Base-by-base conservation (phyloP, 164 flowering plant genomes). In the Annona cherimola region DNA sequence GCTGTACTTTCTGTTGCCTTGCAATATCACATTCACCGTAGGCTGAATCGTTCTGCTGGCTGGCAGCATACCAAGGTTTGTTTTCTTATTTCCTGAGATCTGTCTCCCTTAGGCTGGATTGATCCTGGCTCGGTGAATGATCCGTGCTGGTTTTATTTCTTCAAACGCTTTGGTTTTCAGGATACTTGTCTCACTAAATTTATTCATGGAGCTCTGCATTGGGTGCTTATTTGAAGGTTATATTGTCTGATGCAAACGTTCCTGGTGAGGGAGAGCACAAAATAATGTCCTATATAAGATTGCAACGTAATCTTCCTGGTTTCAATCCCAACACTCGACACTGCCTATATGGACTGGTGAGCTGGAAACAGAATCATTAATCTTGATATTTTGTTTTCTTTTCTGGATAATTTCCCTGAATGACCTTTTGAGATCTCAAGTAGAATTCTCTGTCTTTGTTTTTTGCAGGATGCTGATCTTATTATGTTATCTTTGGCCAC, bases 181-280 rank as follows among this genome's bases (percentile, higher is more conserved):
- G 90, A 78, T 84, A 77, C 82, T 82, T 83, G 69, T 79, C 59
- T 84, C 77, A 86, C 81, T 88, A 78, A 80, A 79, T 86, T 83
- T 87, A 88, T 86, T 91, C 89, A 86, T 79, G 83, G 78, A 87
- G 84, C 82, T 75, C 68, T 88, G 80, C 87, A 77, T 87, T 90
- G 87, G 90, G 74, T 94, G 84, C 67, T 89, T 89, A 78, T 89
- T 89, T 93, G 92, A 89, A 95, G 99, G 98, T 95, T 85, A 93
- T 95, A 78, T 90, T 95, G 71, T 95, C 99, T 80, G 99, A 95
- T 85, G 76, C 99, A 46, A 95, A 95, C 68, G 98, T 93, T 77
- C 98, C 96, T 77, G 99, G 99, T 65, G 99, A 95, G 83, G 99
- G 99, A 73, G 99, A 95, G 70, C 99, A 95, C 87, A 95, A 95